Base-by-base conservation (phyloP, 768 basidiomycete species). In the Boletellus ananiceps region DNA sequence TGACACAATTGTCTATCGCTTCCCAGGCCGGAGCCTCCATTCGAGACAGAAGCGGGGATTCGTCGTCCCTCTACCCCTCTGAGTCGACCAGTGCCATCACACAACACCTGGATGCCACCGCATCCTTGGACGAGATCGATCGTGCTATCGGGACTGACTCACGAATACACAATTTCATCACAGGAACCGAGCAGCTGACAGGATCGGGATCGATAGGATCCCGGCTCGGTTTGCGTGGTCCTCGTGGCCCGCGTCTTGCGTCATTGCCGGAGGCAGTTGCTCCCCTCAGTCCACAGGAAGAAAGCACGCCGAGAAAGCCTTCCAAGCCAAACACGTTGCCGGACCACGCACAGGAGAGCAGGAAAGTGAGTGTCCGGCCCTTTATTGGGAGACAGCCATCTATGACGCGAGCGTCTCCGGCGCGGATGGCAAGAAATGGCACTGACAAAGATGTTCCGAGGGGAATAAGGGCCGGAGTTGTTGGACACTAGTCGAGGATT, bases 281-380 rank as follows among this genome's bases (percentile, higher is more conserved):
- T 11, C 14, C 37, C 35, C 32, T 44, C 44, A 33, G 18, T 50
- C 38, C 59, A 33, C 54, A 59, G 49, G 52, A 55, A 52, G 49
- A 60, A 56, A 59, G 57, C 55, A 54, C 57, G 31, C 58, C 59
- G 45, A 59, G 50, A 50, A 62, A 52, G 57, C 52, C 54, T 19
- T 19, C 19, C 40, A 55, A 50, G 49, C 53, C 55, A 16, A 55
- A 57, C 37, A 67, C 64, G 16, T 78, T 82, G 62, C 61, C 74
- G 32, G 54, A 57, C 31, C 75, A 74, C 40, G 71, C 76, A 5
- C 71, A 73, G 47, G 70, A 75, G 45, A 78, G 75, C 54, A 60
- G 70, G 23, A 57, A 63, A 36, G 60, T 15, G 6, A n/a, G 29
- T 2, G 53, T 62, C 37, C 55, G 18, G 36, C 61, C 67, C 7